phyloP scores from a whole-genome alignment of 306 rosid species.

The Sphenostylis stenocarpa region DNA sequence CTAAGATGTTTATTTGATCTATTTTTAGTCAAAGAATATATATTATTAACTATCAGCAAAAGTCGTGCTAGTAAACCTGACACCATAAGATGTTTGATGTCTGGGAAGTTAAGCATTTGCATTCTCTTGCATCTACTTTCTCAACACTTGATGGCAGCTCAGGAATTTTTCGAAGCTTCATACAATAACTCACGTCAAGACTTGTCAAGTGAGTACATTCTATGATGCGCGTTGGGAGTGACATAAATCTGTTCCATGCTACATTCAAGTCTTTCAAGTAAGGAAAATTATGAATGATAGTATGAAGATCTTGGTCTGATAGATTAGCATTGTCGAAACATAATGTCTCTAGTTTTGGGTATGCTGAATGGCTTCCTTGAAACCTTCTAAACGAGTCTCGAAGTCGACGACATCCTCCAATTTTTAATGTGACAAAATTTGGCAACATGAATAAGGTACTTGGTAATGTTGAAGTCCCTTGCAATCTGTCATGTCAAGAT shows the following conservation, averaged over 20 bases:
- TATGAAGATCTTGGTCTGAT: neutral
- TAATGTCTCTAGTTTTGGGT: neutral
- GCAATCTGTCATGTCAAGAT: neutral
- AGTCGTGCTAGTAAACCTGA: neutral
- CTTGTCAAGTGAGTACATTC: neutral
- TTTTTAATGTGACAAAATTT: neutral
- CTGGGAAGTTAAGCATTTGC: neutral
- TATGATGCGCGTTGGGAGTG: neutral
- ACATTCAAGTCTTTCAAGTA: neutral
- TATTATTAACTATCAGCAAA: too few relatives aligned
- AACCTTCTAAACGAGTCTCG: neutral
- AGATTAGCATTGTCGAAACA: neutral
- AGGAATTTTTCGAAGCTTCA: neutral
- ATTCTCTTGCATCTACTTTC: neutral
- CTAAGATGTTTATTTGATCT: too few relatives aligned
- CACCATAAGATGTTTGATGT: neutral
- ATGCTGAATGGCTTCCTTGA: neutral
- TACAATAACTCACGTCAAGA: neutral
- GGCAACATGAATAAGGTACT: neutral
- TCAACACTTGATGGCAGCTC: neutral
- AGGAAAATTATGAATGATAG: neutral
- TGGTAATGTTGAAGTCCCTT: neutral
- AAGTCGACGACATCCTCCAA: constrained; percentile 13
- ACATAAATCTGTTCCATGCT: neutral
- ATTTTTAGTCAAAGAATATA: too few relatives aligned